Evolutionary conservation across 1,139 yeast genomes (phyloP), one percentile per base, ranked within the genome.

Genomic region (Geotrichum fermentans): DNA sequence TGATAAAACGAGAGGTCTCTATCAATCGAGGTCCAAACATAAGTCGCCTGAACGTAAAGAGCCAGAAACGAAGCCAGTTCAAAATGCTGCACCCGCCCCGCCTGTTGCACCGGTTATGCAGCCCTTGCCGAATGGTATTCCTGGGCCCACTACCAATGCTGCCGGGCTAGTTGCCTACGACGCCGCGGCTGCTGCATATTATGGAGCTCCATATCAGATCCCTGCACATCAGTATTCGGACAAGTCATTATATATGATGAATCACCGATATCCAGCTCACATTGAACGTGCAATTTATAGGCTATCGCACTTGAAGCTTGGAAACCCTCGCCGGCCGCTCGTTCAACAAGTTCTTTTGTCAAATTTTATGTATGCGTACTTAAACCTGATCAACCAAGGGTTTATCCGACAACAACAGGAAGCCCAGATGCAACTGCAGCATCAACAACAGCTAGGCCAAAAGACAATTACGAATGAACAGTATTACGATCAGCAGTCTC

Each of bases 321-420:
- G 97, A 36, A 95, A 94, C 63, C 94, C 97, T 1, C 85, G 88
- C 62, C 73, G 97, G 51, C 95, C 95, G 17, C 71, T 92, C 53
- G 75, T 90, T 33, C 97, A 94, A 63, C 98, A 92, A 64, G 98
- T 92, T 2, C 67, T 92, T 45, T 69, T 92, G 56, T 87, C 96
- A 51, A 94, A 94, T 65, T 92, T 92, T 75, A 92, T 92, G 98
- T 92, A 92, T 65, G 94, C 97, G 0, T 92, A 92, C 68, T 76
- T 92, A 73, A 92, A 92, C 63, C 73, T 92, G 66, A 96, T 92
- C 51, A 95, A 92, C 66, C 97, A 90, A 53, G 72, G 71, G 33
- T 68, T 67, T 55, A 69, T 66, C 54, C 68, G 66, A 56, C 70
- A 67, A 56, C 64, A 63, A 51, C 56, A 52, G 28, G 52, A 52